Conservation (phyloP, 2,329 filamentous ascomycete species). For the Alternaria brassicae region DNA sequence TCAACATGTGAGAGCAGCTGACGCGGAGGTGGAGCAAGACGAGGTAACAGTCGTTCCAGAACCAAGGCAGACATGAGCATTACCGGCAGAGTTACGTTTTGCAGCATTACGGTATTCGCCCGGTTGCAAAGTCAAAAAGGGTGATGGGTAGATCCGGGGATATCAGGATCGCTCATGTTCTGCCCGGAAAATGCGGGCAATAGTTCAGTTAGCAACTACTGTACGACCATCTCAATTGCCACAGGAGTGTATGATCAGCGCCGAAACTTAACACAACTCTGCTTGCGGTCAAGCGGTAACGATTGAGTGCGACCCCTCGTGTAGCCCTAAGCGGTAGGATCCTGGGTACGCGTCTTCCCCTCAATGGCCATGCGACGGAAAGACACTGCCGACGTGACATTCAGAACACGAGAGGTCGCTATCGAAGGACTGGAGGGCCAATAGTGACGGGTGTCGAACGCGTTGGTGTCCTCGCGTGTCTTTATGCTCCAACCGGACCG, state of each 20-base stretch:
- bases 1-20: constrained; percentile 25
- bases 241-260: background rate
- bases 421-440: background rate
- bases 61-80: constrained; percentile 10
- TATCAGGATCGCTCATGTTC: background rate
- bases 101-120: constrained; percentile 29
- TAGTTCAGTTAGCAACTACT: background rate
- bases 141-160: constrained; percentile 14
- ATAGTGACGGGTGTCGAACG: constrained; percentile 13
- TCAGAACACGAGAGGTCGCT: constrained; percentile 4
- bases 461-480: constrained; percentile 18
- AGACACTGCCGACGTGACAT: constrained; percentile 19
- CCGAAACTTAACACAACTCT: background rate
- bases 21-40: constrained; percentile 27
- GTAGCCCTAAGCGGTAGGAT: constrained; percentile 6
- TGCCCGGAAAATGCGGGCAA: background rate
- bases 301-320: background rate
- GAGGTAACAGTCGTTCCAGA: constrained; percentile 29
- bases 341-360: constrained; percentile 37
- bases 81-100: constrained; percentile 24
- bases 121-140: constrained; percentile 9
- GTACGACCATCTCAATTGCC: background rate
- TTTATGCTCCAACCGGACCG: constrained; percentile 26
- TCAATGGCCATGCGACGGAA: constrained; percentile 29
- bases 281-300: background rate